Base-by-base conservation (phyloP, 768 basidiomycete genomes). In the Lactarius indigo region DNA sequence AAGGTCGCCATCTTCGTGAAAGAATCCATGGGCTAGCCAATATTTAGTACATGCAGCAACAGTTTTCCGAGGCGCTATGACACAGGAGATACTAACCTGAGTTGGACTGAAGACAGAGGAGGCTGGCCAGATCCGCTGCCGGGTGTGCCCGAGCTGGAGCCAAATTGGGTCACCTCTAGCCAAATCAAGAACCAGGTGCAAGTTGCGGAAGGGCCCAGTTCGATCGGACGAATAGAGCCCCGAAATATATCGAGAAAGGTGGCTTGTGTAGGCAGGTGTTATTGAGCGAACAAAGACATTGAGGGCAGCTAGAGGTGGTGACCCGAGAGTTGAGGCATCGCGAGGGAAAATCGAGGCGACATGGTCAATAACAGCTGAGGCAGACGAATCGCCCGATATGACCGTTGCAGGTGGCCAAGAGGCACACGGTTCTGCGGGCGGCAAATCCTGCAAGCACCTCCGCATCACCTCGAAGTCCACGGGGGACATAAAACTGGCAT, bases 51-150 rank as follows among this genome's bases (percentile, higher is more conserved):
- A 18, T 52, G 41, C 37, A 15, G 59, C 17, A 15, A 66, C 20
- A 13, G 35, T 58, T 37, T 18, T 23, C 64, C 31, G 17, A 44
- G 33, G 20, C 28, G 41, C 28, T 31, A n/a, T 26, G 44, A 54
- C 10, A 10, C 28, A 42, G 33, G 37, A 20, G 20, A 42, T 20
- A 73, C 74, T 73, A 44, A 75, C 74, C 73, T 66, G 61, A 47
- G 23, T 39, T 28, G 42, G 44, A 50, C 50, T 26, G 4, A 70
- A 57, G 37, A 41, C 33, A 17, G 56, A 61, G 33, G 54, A 23
- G 5, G 35, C 31, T 60, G 64, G 68, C 68, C 50, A 64, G 52
- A 64, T 57, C 30, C 10, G 15, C 15, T 66, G 42, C 13, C 57
- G 70, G 20, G 50, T 6, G 31, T 30, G 26, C 60, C 41, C 60